A percentile compares a stretch with the other conserved stretches of the same genome.
Evolutionary conservation across 495 filamentous ascomycete species (phyloP).

Genomic region (Massariosphaeria phaeospora): DNA sequence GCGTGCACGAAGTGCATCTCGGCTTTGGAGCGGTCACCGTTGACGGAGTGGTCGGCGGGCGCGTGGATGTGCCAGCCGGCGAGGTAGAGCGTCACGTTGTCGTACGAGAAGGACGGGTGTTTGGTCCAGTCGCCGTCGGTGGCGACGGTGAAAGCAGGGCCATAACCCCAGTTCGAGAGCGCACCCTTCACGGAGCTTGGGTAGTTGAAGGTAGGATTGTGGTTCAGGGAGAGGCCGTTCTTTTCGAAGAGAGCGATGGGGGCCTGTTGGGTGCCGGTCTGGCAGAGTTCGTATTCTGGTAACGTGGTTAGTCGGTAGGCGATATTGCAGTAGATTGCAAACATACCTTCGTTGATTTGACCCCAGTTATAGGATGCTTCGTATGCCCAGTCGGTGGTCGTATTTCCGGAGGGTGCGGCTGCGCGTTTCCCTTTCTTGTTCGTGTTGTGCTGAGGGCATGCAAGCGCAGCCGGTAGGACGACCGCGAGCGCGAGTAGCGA

Average conservation of each 20-base stretch:
- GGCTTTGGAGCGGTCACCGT: conserved; percentile 31
- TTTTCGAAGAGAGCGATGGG: conserved; percentile 32
- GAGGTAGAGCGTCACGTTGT: conserved; percentile 36
- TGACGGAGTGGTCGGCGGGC: conserved; percentile 37
- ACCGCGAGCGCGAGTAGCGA: not conserved
- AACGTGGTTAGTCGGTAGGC: not conserved
- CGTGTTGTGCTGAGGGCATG: not conserved
- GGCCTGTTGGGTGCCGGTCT: conserved; percentile 37
- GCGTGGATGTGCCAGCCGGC: conserved; percentile 39
- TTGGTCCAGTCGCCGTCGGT: conserved; percentile 17
- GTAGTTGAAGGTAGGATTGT: conserved; percentile 26
- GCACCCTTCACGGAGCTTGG: conserved; percentile 20
- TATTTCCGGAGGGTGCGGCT: not conserved
- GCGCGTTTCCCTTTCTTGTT: not conserved
- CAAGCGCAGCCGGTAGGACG: not conserved
- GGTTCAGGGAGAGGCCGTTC: conserved; percentile 32
- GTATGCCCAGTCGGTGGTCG: conserved; percentile 11
- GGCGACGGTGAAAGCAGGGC: conserved; percentile 33
- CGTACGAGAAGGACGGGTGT: conserved; percentile 28
- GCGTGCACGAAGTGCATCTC: conserved; percentile 39
- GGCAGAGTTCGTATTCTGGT: conserved; percentile 35
- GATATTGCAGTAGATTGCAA: not conserved
- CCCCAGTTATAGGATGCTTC: conserved; percentile 27
- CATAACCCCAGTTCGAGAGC: conserved; percentile 39
- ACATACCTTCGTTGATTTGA: not conserved